Base-by-base conservation (phyloP, 208 protist species). In the Trypanosoma lewisi region DNA sequence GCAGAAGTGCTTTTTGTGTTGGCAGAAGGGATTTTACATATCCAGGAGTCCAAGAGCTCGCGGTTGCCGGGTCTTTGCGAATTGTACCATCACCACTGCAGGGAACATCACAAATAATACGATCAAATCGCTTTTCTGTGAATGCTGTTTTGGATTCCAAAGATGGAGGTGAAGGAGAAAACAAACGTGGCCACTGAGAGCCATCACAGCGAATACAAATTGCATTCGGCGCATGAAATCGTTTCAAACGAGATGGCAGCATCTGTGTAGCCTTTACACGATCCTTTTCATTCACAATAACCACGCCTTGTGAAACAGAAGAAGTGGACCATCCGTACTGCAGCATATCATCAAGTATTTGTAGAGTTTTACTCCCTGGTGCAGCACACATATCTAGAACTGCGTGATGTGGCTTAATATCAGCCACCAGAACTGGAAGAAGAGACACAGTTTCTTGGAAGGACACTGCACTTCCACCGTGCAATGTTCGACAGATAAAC, bases 21-120 rank as follows among this genome's bases (percentile, higher is more conserved):
- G 77, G 70, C 52, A 98, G 83, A 9, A 98, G 83, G 16, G 76
- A 82, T 54, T 91, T 78, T n/a, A 91, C 89, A 58, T 89, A 94
- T 23, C 70, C 77, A 16, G 84, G 44, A 25, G 78, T 87, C 95
- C 96, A 98, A 19, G 87, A 95, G 30, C 65, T 71, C 54, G 83
- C 86, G 19, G 95, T 63, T 14, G 73, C 75, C 36, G 78, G 85
- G 63, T 93, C 89, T 69, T 98, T 98, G 25, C 97, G 89, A 4
- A 97, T 58, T 5, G 97, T 99, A 30, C 96, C 97, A 66, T 98
- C 97, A 16, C 97, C 97, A 60, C 83, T 96, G 78, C 97, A 99
- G 2, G 96, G 96, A 17, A 98, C 97, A 60, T 99, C 97, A 63
- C 88, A 95, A 31, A 99, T 83, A 61, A 98, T 74, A 61, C 87